A percentile compares a stretch with the other conserved stretches of the same genome.
Evolutionary conservation across 2,329 filamentous ascomycete genomes (phyloP).

Genomic region (Penicillium brevicompactum): DNA sequence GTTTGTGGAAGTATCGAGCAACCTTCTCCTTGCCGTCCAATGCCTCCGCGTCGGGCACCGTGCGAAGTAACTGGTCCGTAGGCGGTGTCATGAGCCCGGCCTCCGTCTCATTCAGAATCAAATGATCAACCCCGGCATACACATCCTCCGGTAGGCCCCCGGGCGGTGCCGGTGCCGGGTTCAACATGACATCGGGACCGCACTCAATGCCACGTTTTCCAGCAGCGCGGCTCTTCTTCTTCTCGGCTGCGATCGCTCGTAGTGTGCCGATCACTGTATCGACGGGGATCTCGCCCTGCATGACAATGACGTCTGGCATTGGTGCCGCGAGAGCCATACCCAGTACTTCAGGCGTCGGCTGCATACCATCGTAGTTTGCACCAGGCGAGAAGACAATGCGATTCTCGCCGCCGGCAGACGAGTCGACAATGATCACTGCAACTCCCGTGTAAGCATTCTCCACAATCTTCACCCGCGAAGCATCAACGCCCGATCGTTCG

Average conservation of each 20-base stretch:
- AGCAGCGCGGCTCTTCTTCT: slow-evolving; percentile 48
- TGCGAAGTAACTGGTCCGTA: slow-evolving; percentile 31
- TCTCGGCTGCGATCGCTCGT: slow-evolving; percentile 32
- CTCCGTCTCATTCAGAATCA: slow-evolving; percentile 91
- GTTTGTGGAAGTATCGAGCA: slow-evolving; percentile 62
- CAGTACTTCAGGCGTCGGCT: slow-evolving; percentile 42
- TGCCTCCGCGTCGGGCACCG: slow-evolving; percentile 35
- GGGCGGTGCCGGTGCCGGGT: slow-evolving; percentile 85
- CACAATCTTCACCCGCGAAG: slow-evolving; percentile 53
- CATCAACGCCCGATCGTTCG: slow-evolving; percentile 63
- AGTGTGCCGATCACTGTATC: slow-evolving; percentile 66
- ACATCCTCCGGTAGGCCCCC: slow-evolving; percentile 66
- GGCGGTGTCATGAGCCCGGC: slow-evolving; percentile 70
- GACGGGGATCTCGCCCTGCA: slow-evolving; percentile 78
- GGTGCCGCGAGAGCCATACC: slow-evolving; percentile 39
- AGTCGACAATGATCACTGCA: slow-evolving; percentile 75
- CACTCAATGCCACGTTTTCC: slow-evolving; percentile 36
- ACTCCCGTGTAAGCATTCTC: slow-evolving; percentile 63
- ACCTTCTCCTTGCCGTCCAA: slow-evolving; percentile 58
- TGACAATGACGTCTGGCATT: slow-evolving; percentile 65
- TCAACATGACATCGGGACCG: slow-evolving; percentile 70
- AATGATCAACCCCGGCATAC: slow-evolving; percentile 70
- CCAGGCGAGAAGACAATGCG: slow-evolving; percentile 73
- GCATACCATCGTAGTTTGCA: slow-evolving; percentile 61
- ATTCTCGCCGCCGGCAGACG: slow-evolving; percentile 69